phyloP scores from a whole-genome alignment of 2,329 filamentous ascomycete genomes.

The Ramularia endophylla region DNA sequence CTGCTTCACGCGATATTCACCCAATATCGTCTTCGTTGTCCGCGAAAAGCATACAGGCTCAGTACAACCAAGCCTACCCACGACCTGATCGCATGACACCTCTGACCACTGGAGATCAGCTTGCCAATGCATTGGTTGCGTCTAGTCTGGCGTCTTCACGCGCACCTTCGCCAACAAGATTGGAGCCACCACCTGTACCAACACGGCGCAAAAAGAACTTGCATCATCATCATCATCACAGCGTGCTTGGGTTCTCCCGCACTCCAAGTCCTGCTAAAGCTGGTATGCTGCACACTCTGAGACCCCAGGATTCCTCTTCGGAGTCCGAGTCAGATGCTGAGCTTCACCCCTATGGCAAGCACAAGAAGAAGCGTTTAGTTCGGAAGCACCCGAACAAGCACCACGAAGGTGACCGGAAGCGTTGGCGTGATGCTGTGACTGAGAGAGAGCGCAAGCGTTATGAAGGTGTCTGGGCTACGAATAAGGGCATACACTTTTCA shows the following conservation, averaged over 20 bases:
- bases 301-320: constrained; percentile 42
- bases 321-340: constrained; percentile 35
- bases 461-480: constrained; percentile 79
- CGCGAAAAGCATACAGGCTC: constrained; percentile 25
- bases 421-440: constrained; percentile 72
- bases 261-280: constrained; percentile 42
- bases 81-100: constrained; percentile 33
- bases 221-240: constrained; percentile 10
- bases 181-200: constrained; percentile 35
- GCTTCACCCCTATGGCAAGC: constrained; percentile 44
- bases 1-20: constrained; percentile 14
- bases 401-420: constrained; percentile 64
- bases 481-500: constrained; percentile 52
- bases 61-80: constrained; percentile 30
- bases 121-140: constrained; percentile 70
- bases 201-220: constrained; percentile 15
- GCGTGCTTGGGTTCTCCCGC: constrained; percentile 31
- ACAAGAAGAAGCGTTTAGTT: constrained; percentile 54
- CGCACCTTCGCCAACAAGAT: constrained; percentile 36
- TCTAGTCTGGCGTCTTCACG: constrained; percentile 60
- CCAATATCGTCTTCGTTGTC: constrained; percentile 20
- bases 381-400: constrained; percentile 62
- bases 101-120: constrained; percentile 55
- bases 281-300: constrained; percentile 60
- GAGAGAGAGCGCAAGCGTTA: constrained; percentile 70